A percentile compares a stretch with the other conserved stretches of the same genome.
Conservation (phyloP, 2,329 filamentous ascomycete species). For the Aureobasidium sp. region DNA sequence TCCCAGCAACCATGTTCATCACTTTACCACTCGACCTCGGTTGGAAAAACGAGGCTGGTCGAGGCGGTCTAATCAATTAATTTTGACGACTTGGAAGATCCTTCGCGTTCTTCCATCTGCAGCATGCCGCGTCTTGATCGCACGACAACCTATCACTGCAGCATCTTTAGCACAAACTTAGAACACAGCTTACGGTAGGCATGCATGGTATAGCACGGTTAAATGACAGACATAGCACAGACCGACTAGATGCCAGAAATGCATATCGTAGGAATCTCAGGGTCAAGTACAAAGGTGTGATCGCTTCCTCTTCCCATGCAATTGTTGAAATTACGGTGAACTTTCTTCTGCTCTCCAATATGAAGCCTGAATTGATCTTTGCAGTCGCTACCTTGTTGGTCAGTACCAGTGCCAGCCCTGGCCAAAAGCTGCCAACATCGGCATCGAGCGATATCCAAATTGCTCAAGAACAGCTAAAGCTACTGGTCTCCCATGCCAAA, state of each 20-base stretch:
- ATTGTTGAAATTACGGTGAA: not conserved
- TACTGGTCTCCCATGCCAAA: not conserved
- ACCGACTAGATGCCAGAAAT: not conserved
- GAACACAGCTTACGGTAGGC: not conserved
- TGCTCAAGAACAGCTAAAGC: constrained; percentile 11
- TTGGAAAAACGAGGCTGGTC: not conserved
- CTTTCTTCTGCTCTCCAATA: not conserved
- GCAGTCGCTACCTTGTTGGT: not conserved
- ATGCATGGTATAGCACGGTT: not conserved
- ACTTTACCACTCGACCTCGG: not conserved
- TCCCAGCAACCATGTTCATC: not conserved
- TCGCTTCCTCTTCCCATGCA: not conserved
- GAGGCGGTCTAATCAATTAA: constrained; percentile 9
- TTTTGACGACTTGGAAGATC: not conserved
- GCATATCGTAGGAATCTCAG: not conserved
- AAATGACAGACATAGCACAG: not conserved
- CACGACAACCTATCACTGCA: constrained; percentile 9
- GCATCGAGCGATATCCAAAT: not conserved
- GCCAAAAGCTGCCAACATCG: constrained; percentile 6
- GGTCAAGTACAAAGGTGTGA: not conserved
- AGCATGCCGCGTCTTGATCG: not conserved
- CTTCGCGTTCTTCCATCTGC: constrained; percentile 2
- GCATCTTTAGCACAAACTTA: no score
- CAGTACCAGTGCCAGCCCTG: not conserved
- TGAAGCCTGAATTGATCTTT: not conserved